Evolutionary conservation across 2,329 filamentous ascomycete genomes (phyloP), one percentile per base, ranked within the genome.

Genomic region (Endothia cerciana): DNA sequence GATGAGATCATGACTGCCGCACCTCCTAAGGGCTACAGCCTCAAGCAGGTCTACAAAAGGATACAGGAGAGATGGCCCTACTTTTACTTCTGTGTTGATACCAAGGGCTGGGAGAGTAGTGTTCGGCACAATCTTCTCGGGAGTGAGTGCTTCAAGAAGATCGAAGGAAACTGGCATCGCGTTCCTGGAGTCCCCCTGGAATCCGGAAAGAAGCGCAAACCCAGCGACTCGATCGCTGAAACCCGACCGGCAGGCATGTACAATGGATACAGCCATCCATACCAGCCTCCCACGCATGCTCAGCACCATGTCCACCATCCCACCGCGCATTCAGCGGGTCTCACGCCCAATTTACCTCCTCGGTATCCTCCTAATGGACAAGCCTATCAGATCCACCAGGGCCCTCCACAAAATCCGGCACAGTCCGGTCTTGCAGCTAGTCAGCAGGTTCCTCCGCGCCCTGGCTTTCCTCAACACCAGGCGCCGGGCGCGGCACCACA

Each of bases 21-120:
- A 4, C 82, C 83, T 2, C 78, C 81, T 2, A 81, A 85, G 3
- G 85, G 85, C 4, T 75, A 88, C 51, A 85, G 83, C 3, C 79
- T 88, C 56, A 87, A 87, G 74, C 85, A 88, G 74, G 87, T 88
- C 63, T 88, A 88, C 76, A 88, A 88, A 74, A 80, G 85, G 59
- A 88, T 88, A 62, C 84, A 83, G 69, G 78, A 80, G 66, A 80
- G 80, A 70, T 87, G 87, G 70, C 85, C 85, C 11, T 87, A 83
- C 79, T 88, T 85, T 69, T 85, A 83, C 70, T 88, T 88, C 71
- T 80, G 79, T 63, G 84, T 85, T 22, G 85, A 86, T 72, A 88
- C 86, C 6, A 88, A 87, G 72, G 86, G 86, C n/a, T 88, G 86
- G 86, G 85, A 88, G 73, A 88, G 85, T 70, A 88, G 85, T 70